phyloP scores from a whole-genome alignment of 805 yeast genomes.

The Metschnikowia drakensbergensis region DNA sequence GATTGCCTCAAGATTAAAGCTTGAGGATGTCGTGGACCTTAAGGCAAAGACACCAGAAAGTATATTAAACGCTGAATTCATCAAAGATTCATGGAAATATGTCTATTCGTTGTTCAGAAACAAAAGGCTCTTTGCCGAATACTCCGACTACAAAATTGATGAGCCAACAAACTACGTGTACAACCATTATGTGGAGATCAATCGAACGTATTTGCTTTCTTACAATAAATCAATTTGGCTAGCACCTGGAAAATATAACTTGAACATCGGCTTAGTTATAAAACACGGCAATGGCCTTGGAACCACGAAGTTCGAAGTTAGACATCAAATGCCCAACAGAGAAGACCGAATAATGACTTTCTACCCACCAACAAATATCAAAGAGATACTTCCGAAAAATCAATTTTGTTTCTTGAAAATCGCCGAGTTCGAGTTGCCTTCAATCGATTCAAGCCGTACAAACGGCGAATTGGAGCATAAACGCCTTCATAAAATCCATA shows the following conservation, averaged over 20 bases:
- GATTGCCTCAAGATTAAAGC: constrained; percentile 24
- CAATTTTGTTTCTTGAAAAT: constrained; percentile 48
- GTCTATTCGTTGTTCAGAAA: constrained; percentile 49
- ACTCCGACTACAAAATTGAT: constrained; percentile 41
- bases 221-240: constrained; percentile 44
- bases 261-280: constrained; percentile 50
- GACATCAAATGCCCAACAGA: constrained; percentile 25
- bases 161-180: constrained; percentile 44
- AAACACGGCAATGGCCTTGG: constrained; percentile 55
- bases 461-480: constrained; percentile 9
- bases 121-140: constrained; percentile 50
- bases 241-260: constrained; percentile 47
- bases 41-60: neutral
- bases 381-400: constrained; percentile 53
- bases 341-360: constrained; percentile 34
- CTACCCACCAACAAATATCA: constrained; percentile 55
- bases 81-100: constrained; percentile 54
- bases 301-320: constrained; percentile 51
- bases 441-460: neutral
- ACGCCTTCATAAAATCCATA: constrained; percentile 34
- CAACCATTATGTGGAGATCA: constrained; percentile 45
- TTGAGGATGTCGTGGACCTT: constrained; percentile 21
- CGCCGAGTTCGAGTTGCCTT: constrained; percentile 44
- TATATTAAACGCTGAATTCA: constrained; percentile 18
- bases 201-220: constrained; percentile 47